Percentiles rank a stretch among this genome's conserved stretches.
Evolutionary conservation across 1,284 basidiomycete species (phyloP).

Genomic region (Puccinia polysora): DNA sequence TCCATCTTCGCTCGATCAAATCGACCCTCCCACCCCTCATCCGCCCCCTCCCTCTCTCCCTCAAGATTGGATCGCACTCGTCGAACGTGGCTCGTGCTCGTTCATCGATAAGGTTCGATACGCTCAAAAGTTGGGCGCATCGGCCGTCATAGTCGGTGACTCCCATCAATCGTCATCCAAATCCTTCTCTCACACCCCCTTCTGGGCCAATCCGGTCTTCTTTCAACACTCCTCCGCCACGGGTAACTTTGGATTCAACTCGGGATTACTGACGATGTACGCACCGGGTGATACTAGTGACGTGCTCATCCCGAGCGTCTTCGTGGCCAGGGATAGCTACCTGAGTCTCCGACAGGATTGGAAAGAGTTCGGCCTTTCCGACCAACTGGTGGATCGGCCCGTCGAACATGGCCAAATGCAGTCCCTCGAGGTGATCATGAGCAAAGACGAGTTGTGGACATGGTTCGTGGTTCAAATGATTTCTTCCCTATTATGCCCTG

Average conservation of each 20-base stretch:
- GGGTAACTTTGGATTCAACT: slow-evolving; percentile 62
- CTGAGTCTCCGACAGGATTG: slow-evolving; percentile 53
- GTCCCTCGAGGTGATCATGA: slow-evolving; percentile 45
- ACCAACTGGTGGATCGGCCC: background rate
- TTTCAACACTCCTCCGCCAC: background rate
- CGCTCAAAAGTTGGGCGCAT: slow-evolving; percentile 73
- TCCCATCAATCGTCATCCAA: slow-evolving; percentile 45
- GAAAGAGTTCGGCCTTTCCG: slow-evolving; percentile 52
- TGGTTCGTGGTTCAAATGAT: slow-evolving; percentile 46
- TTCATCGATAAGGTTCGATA: slow-evolving; percentile 79
- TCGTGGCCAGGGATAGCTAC: slow-evolving; percentile 55
- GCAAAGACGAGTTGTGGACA: slow-evolving; percentile 47
- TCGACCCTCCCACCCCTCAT: background rate
- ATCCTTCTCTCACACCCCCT: too few species aligned
- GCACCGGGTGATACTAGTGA: slow-evolving; percentile 61
- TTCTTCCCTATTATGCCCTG: background rate
- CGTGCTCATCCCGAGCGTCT: slow-evolving; percentile 56
- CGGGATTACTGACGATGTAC: slow-evolving; percentile 82
- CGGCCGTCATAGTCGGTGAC: slow-evolving; percentile 78
- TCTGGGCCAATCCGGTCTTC: background rate
- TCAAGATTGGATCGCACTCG: slow-evolving; percentile 83
- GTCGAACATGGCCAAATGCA: too few species aligned
- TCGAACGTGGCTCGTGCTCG: slow-evolving; percentile 76
- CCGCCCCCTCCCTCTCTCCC: slow-evolving; percentile 48
- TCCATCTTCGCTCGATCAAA: background rate